phyloP scores from a whole-genome alignment of 805 yeast species.

The Wickerhamiella bombiphila region DNA sequence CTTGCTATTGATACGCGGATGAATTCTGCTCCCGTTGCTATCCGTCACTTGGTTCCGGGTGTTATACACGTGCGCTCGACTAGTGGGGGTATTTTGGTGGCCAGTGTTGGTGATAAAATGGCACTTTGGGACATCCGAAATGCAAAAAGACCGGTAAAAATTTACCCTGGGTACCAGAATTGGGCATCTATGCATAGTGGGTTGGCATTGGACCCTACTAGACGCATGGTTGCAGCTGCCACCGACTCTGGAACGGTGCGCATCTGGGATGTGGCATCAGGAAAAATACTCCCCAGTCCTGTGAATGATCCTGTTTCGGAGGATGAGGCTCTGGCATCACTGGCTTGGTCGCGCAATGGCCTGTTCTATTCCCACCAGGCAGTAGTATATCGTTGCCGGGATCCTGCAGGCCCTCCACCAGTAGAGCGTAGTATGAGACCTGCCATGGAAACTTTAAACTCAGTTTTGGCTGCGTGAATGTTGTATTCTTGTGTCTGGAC shows the following conservation, averaged over 20 bases:
- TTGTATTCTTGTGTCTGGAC: too few species aligned
- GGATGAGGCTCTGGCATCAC: neutral
- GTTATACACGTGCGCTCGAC: slow-evolving; percentile 8
- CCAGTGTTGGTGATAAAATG: slow-evolving; percentile 14
- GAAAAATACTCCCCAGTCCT: neutral
- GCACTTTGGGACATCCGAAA: slow-evolving; percentile 9
- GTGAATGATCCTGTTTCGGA: neutral
- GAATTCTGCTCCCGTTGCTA: neutral
- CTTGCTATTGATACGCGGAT: neutral
- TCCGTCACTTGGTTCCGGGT: neutral
- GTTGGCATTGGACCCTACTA: slow-evolving; percentile 6
- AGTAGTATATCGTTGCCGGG: too few species aligned
- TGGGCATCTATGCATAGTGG: slow-evolving; percentile 11
- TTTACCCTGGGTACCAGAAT: slow-evolving; percentile 11
- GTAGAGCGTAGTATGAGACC: too few species aligned
- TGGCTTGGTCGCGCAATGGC: neutral
- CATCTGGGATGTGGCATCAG: slow-evolving; percentile 6
- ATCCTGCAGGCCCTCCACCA: too few species aligned
- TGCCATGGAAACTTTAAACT: too few species aligned
- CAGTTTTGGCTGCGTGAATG: too few species aligned
- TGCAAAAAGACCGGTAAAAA: slow-evolving; percentile 1
- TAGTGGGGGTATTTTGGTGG: slow-evolving; percentile 2
- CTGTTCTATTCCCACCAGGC: neutral
- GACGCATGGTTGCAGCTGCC: slow-evolving; percentile 8
- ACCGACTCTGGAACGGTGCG: slow-evolving; percentile 8